Evolutionary conservation across 768 basidiomycete genomes (phyloP).

Genomic region (Lactarius sanguifluus): DNA sequence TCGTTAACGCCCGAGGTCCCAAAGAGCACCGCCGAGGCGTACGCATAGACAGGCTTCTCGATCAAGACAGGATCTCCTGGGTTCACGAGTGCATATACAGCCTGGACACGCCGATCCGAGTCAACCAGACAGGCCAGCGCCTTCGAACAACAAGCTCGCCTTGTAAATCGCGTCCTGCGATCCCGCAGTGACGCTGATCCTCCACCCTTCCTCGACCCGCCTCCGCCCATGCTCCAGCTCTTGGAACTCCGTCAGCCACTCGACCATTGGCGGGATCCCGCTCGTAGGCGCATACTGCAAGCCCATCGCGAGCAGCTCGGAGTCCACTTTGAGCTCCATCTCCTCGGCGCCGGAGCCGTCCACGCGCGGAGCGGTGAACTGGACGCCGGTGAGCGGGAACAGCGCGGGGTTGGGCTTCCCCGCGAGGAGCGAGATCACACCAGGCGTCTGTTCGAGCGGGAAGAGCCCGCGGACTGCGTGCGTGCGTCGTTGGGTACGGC

Average conservation of each 20-base stretch:
- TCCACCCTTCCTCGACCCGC: slow-evolving; percentile 58
- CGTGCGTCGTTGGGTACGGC: too few relatives aligned
- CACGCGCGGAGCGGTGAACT: slow-evolving; percentile 54
- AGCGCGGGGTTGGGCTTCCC: slow-evolving; percentile 91
- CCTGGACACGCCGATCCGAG: slow-evolving; percentile 43
- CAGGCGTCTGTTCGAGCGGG: slow-evolving; percentile 75
- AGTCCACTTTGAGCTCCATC: slow-evolving; percentile 52
- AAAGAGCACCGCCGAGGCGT: slow-evolving; percentile 32
- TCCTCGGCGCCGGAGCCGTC: slow-evolving; percentile 48
- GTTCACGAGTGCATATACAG: slow-evolving; percentile 67
- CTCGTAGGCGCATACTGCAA: slow-evolving; percentile 78
- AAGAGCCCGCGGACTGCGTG: slow-evolving; percentile 60
- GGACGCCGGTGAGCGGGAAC: slow-evolving; percentile 87
- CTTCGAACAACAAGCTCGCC: slow-evolving; percentile 41
- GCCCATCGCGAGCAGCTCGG: slow-evolving; percentile 58
- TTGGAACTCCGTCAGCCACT: slow-evolving; percentile 76
- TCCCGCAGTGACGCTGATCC: slow-evolving; percentile 73
- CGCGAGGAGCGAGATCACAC: slow-evolving; percentile 78
- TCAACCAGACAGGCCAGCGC: neutral
- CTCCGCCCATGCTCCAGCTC: slow-evolving; percentile 63
- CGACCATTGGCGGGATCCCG: slow-evolving; percentile 60
- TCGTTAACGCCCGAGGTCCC: slow-evolving; percentile 5
- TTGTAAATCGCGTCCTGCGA: slow-evolving; percentile 91
- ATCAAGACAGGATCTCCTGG: slow-evolving; percentile 79
- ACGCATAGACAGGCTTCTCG: slow-evolving; percentile 82